Evolutionary conservation across 2,329 filamentous ascomycete species (phyloP).

Genomic region (Polytolypa hystricis): DNA sequence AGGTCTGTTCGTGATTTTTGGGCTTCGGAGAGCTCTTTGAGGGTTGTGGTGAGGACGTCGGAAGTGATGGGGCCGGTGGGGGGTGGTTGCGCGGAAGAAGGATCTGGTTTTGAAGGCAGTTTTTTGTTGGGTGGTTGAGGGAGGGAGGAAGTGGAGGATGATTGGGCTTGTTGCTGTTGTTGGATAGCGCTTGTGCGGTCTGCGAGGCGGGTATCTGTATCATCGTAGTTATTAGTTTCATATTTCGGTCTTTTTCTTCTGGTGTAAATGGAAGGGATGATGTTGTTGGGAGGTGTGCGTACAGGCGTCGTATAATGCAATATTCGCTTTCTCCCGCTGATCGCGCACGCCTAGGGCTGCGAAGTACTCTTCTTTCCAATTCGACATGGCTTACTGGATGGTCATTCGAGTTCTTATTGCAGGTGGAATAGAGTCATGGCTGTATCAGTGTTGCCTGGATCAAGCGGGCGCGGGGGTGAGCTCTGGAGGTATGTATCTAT

Average conservation of each 20-base stretch:
- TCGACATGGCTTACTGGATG: conserved; percentile 50
- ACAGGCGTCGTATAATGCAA: conserved; percentile 71
- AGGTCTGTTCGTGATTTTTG: conserved; percentile 62
- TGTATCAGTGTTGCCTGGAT: too few species aligned
- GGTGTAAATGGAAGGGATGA: too few species aligned
- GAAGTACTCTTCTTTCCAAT: conserved; percentile 75
- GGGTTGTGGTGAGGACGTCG: conserved; percentile 27
- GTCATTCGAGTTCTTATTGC: too few species aligned
- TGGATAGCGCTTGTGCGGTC: conserved; percentile 48
- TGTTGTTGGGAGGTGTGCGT: conserved; percentile 12
- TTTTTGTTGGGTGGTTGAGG: conserved; percentile 16
- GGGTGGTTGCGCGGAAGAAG: conserved; percentile 18
- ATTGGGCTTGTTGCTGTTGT: conserved; percentile 30
- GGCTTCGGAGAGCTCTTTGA: conserved; percentile 63
- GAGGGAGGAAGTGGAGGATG: conserved; percentile 16
- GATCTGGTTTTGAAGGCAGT: conserved; percentile 20
- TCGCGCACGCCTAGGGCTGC: conserved; percentile 62
- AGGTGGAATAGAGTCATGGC: too few species aligned
- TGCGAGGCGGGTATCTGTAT: conserved; percentile 55
- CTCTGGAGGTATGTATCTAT: background rate
- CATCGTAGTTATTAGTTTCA: too few species aligned
- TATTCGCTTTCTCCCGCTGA: conserved; percentile 53
- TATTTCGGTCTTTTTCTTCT: too few species aligned
- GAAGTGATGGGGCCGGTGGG: conserved; percentile 12
- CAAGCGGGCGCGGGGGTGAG: conserved; percentile 3